Conservation (phyloP, 768 basidiomycete genomes). For the Suillus variegatus region DNA sequence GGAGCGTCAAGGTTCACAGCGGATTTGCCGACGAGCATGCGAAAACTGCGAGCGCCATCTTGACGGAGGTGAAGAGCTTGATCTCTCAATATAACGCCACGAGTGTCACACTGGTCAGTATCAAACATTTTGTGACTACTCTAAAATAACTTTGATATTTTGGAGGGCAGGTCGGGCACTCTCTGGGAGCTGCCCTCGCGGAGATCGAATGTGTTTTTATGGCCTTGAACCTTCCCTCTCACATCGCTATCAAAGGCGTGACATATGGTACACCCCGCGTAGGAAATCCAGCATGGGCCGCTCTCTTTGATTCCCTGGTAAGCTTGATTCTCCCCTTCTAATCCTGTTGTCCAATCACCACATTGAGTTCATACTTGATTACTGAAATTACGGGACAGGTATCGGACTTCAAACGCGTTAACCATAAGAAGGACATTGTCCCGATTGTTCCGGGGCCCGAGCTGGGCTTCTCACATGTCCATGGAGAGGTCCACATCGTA, state of each 20-base stretch:
- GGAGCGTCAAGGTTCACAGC: conserved; percentile 45
- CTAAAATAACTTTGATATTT: not conserved
- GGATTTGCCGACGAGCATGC: conserved; percentile 58
- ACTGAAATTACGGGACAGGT: conserved; percentile 13
- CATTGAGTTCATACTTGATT: not conserved
- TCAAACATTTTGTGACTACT: conserved; percentile 4
- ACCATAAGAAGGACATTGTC: conserved; percentile 40
- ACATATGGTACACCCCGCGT: conserved; percentile 33
- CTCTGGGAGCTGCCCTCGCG: conserved; percentile 54
- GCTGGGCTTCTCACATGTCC: conserved; percentile 45
- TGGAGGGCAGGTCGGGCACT: conserved; percentile 42
- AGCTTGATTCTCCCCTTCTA: conserved; percentile 4
- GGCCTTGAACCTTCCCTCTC: conserved; percentile 45
- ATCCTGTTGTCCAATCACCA: not conserved
- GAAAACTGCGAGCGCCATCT: conserved; percentile 44
- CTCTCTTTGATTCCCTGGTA: conserved; percentile 27
- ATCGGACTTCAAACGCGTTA: conserved; percentile 27
- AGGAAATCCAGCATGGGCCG: conserved; percentile 30
- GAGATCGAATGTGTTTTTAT: conserved; percentile 52
- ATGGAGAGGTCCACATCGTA: conserved; percentile 48
- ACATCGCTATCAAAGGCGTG: conserved; percentile 32
- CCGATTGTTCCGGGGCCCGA: conserved; percentile 57
- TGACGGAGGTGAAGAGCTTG: conserved; percentile 43
- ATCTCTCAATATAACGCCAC: conserved; percentile 39
- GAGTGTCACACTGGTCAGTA: conserved; percentile 43